Conservation (phyloP, 768 basidiomycete genomes). For the Trametes punicea region DNA sequence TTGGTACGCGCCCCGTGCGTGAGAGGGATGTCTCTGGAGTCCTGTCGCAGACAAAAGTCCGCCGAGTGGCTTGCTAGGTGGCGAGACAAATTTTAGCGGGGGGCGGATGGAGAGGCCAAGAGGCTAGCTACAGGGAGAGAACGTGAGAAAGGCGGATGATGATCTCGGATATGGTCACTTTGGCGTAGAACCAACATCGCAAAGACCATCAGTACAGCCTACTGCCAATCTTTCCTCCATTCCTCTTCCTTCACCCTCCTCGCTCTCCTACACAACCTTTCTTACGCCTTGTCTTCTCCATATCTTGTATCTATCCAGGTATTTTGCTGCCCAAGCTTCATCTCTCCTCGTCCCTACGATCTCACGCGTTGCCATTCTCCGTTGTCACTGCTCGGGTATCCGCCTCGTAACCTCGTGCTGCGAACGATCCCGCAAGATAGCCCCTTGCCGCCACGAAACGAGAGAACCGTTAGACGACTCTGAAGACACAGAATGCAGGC, state of each 20-base stretch:
- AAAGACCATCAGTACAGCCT: constrained; percentile 21
- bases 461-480: constrained; percentile 23
- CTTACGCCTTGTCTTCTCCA: constrained; percentile 11
- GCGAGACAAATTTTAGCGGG: not conserved
- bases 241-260: constrained; percentile 12
- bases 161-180: constrained; percentile 22
- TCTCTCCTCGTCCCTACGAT: not conserved
- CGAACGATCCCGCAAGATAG: constrained; percentile 7
- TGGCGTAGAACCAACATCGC: constrained; percentile 22
- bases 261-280: constrained; percentile 13
- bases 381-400: constrained; percentile 11
- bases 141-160: constrained; percentile 26
- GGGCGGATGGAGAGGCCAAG: not conserved
- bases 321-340: not conserved
- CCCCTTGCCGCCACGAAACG: constrained; percentile 14
- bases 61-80: not conserved
- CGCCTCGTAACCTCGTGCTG: not conserved
- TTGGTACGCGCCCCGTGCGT: not conserved
- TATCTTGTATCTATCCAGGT: constrained; percentile 21
- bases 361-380: constrained; percentile 10
- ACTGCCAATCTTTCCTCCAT: constrained; percentile 16
- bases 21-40: not conserved
- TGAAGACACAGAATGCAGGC: constrained; percentile 65
- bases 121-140: not conserved
- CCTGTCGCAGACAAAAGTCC: not conserved